A percentile compares a stretch with the other conserved stretches of the same genome.
Conservation (phyloP, 345 rosid species). For the Brassica rapa region DNA sequence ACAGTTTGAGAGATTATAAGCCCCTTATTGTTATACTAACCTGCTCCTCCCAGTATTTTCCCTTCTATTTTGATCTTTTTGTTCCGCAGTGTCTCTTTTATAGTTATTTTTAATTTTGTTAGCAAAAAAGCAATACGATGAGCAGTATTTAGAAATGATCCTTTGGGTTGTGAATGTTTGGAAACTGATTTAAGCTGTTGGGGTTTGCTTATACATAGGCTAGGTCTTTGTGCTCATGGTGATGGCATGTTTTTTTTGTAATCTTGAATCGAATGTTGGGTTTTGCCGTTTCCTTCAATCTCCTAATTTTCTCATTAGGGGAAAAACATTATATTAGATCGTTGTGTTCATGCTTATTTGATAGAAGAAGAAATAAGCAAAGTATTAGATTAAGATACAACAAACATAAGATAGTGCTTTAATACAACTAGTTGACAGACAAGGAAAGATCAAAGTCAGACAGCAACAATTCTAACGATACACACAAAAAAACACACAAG, state of each 20-base stretch:
- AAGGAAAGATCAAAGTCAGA: not conserved
- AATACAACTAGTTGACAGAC: not conserved
- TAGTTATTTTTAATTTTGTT: conserved; percentile 1
- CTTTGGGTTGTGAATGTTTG: conserved; percentile 16
- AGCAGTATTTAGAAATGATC: not conserved
- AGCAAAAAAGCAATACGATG: not conserved
- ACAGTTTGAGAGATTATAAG: not conserved
- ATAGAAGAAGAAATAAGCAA: not conserved
- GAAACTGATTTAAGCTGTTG: not conserved
- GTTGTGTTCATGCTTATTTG: not conserved
- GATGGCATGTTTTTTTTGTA: not conserved
- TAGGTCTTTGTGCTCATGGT: conserved; percentile 16
- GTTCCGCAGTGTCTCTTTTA: not conserved
- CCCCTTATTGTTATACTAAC: not conserved
- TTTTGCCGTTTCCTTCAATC: not conserved
- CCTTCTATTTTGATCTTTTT: not conserved
- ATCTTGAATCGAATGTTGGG: conserved; percentile 1
- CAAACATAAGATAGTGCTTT: not conserved
- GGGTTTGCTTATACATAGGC: conserved; percentile 13
- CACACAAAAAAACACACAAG: too few species aligned
- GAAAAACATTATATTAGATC: not conserved
- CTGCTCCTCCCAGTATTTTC: not conserved
- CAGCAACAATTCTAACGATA: not conserved
- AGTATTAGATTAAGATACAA: not conserved
- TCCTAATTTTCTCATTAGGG: not conserved